These are phyloP conservation scores for Aspergillus jensenii DNA, from an alignment of 2,329 filamentous ascomycete species.

Conservation along the genomic window DNA sequence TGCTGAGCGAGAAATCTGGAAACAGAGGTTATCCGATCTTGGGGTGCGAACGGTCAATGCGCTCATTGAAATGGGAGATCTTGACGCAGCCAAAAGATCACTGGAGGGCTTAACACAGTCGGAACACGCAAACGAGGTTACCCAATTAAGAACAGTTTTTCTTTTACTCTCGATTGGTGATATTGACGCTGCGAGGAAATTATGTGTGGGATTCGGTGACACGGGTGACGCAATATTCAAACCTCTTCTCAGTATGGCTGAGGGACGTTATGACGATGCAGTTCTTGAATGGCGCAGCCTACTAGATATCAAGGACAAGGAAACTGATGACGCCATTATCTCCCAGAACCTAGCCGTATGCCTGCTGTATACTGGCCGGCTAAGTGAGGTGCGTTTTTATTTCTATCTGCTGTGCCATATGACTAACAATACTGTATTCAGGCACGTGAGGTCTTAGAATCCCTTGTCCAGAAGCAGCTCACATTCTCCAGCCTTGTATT, in stretches of 20 bases:
- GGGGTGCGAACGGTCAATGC: conserved; percentile 63
- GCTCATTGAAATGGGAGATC: conserved; percentile 70
- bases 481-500: conserved; percentile 81
- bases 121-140: conserved; percentile 29
- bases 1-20: conserved; percentile 67
- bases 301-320: conserved; percentile 44
- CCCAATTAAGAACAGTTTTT: conserved; percentile 54
- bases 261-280: conserved; percentile 69
- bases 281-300: conserved; percentile 60
- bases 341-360: conserved; percentile 82
- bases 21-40: conserved; percentile 68
- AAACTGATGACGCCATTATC: conserved; percentile 64
- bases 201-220: conserved; percentile 44
- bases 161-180: conserved; percentile 80
- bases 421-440: conserved; percentile 30
- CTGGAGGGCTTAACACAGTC: conserved; percentile 57
- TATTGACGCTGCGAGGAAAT: conserved; percentile 62
- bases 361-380: conserved; percentile 74
- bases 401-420: neutral
- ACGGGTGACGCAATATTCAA: conserved; percentile 43
- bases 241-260: conserved; percentile 75
- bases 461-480: conserved; percentile 60
- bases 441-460: conserved; percentile 67
- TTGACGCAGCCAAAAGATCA: conserved; percentile 75
- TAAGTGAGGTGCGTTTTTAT: conserved; percentile 61